Conservation (phyloP, 345 rosid genomes). For the Camelina laxa region DNA sequence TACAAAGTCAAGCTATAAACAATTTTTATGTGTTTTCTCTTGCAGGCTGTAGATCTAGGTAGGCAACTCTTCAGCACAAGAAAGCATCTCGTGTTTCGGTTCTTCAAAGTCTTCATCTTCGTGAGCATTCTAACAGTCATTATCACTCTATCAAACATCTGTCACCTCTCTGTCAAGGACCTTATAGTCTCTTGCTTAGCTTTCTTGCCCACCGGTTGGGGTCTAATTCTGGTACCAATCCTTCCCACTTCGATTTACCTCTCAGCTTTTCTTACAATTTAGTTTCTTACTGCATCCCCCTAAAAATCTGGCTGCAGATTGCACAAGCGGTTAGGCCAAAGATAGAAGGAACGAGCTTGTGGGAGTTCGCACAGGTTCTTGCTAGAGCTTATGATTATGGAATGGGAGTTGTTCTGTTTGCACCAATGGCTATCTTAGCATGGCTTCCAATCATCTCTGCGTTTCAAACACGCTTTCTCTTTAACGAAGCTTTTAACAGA, state of each 20-base stretch:
- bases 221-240: slow-evolving; percentile 73
- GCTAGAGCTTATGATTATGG: slow-evolving; percentile 90
- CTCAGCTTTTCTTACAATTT: background rate
- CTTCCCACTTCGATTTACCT: background rate
- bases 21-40: background rate
- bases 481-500: slow-evolving; percentile 84
- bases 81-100: slow-evolving; percentile 71
- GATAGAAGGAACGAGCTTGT: slow-evolving; percentile 68
- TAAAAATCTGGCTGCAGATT: slow-evolving; percentile 50
- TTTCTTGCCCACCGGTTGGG: slow-evolving; percentile 96
- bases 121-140: slow-evolving; percentile 68
- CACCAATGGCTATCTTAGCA: slow-evolving; percentile 83
- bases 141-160: slow-evolving; percentile 65
- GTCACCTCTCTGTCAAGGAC: slow-evolving; percentile 76
- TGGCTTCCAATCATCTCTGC: slow-evolving; percentile 92
- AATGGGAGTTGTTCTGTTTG: slow-evolving; percentile 83
- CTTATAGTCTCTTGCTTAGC: slow-evolving; percentile 83
- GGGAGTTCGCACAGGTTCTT: slow-evolving; percentile 80
- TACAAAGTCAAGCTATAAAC: slow-evolving; percentile 1
- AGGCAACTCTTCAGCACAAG: slow-evolving; percentile 74
- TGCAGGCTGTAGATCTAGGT: slow-evolving; percentile 91
- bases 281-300: background rate
- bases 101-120: slow-evolving; percentile 88
- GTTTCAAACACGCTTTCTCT: slow-evolving; percentile 90
- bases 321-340: slow-evolving; percentile 90